Base-by-base conservation (phyloP, 108 stramenopile species). In the Skeletonema grethae region DNA sequence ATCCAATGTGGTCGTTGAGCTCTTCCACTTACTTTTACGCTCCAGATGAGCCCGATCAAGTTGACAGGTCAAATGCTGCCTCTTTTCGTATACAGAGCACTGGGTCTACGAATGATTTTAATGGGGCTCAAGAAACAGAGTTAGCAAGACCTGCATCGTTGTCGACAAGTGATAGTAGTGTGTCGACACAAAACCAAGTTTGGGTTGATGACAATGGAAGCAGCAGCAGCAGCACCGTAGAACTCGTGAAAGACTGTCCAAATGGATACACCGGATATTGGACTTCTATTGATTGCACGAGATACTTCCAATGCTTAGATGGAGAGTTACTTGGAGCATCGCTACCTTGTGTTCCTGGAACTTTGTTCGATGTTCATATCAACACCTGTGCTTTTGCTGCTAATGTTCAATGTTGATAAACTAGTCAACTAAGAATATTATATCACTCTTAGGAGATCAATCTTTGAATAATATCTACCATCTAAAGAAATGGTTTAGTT, bases 321-420 rank as follows among this genome's bases (percentile, higher is more conserved):
- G 79, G 79, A 22, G 32, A 31, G 0, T 43, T 75, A 9, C 61
- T 70, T 8, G 74, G 79, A n/a, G 53, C 38, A 31, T 4, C 59
- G 1, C 29, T 57, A 53, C 79, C 79, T 0, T 80, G 79, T 63
- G 74, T 70, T 35, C 68, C 79, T 3, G 79, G 79, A 9, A 80
- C 79, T 15, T 64, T 80, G 56, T 80, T 80, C 50, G 74, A 75
- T 61, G 65, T 71, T n/a, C 60, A 58, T n/a, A 78, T 70, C 34
- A 57, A 62, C 13, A 56, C 63, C 10, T 78, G 77, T 30, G 58
- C 57, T 5, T 78, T 57, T 63, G 77, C 65, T 22, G 50, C 46
- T 7, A 53, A 50, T 53, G 77, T 78, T 53, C 35, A 29, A 25
- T 69, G 68, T 31, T 57, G 68, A 57, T 9, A 53, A 53, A 53